Evolutionary conservation across 2,329 filamentous ascomycete species (phyloP), one percentile per base, ranked within the genome.

Genomic region (Cladosporium sp.): DNA sequence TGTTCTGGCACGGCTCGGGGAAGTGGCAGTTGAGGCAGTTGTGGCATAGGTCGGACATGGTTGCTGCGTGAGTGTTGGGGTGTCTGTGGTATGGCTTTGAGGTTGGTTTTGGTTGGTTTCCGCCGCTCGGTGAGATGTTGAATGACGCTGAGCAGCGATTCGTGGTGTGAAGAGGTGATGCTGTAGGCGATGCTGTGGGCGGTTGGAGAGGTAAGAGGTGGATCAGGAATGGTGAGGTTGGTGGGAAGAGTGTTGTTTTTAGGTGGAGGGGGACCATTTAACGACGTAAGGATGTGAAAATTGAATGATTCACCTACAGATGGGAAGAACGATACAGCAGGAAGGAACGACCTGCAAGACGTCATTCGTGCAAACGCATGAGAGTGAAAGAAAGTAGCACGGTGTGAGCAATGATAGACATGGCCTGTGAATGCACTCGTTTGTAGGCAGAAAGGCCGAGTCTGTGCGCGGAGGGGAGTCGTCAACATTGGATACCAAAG

Each of bases 21-120:
- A 61, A 49, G 41, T 63, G 61, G 47, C 56, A 61, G 50, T 51
- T 49, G 40, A 56, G 50, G 36, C 59, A 63, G 43, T 61, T 58
- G 45, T 58, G 50, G 47, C 61, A 63, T 22, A 63, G 55, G 47
- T 61, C 56, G n/a, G 51, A 51, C 59, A 61, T 61, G 41, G 7
- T 51, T 40, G 18, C 36, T 18, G 50, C 19, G 22, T 27, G 22
- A 9, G 30, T 38, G 29, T 12, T n/a, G 47, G 32, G 32, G 6
- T n/a, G n/a, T n/a, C n/a, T 15, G n/a, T 13, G 32, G 11, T 12
- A 12, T 30, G 7, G 27, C 27, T 12, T 27, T 27, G 22, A 27
- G 22, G 22, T 27, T 27, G 9, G 22, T 27, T n/a, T n/a, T n/a
- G 32, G 13, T 13, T 13, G 32, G 32, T 6, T 4, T 13, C 32